Evolutionary conservation across 2,329 filamentous ascomycete genomes (phyloP), one percentile per base, ranked within the genome.

Genomic region (Nemania diffusa): DNA sequence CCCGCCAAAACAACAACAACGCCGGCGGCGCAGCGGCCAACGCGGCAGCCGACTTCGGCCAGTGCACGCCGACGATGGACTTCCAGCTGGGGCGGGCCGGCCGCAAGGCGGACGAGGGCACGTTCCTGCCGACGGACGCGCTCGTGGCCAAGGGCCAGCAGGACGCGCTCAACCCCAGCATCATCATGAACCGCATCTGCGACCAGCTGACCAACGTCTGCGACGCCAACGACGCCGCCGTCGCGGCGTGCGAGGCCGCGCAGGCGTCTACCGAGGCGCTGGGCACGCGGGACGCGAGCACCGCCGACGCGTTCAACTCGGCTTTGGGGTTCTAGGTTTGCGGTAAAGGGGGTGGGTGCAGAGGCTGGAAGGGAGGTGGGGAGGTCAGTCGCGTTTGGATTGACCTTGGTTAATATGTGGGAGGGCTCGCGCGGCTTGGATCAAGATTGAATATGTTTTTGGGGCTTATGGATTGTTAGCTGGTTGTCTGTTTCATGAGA

Each of bases 101-200:
- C 20, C 86, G 87, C 62, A 76, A 81, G 8, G 78, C 81, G 29
- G 78, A 78, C 57, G 87, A 88, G 75, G 85, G 83, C 73, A 88
- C 87, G 51, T 90, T 90, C 83, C 81, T 87, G 70, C 84, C 88
- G 50, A 82, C 80, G 20, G 87, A 90, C 74, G 77, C 84, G 6
- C 73, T 85, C 7, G 83, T 88, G 40, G 84, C 84, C 71, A 76
- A 85, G 74, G 86, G 86, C 51, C 86, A 88, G 77, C 77, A 83
- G 50, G 71, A 89, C 67, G 86, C 87, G 40, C 78, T 88, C 13
- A 89, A 89, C 83, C 87, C 87, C 42, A 87, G 85, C 79, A 89
- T 89, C 80, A 89, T 89, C 80, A 88, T 85, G 73, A 88, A 87
- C 79, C 82, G 85, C 20, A 84, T 89, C 71, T 88, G 85, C 79